Percentiles rank a stretch among this genome's conserved stretches.
phyloP scores from a whole-genome alignment of 805 yeast genomes.

The Lachancea thermotolerans region DNA sequence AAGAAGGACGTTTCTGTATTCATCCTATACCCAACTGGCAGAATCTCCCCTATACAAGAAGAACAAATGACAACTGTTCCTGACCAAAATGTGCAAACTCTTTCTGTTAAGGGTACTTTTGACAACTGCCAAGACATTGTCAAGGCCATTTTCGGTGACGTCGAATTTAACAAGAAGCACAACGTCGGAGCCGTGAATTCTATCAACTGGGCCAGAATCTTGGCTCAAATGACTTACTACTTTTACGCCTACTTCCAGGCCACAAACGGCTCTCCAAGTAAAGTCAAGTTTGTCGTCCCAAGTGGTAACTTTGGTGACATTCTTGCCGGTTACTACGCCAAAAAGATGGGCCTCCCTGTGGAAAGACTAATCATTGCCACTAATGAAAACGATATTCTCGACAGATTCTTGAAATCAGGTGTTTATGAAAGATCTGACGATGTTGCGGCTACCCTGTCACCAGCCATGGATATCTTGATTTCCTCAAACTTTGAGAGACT shows the following conservation, averaged over 20 bases:
- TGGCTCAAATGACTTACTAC: conserved; percentile 96
- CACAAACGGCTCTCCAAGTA: conserved; percentile 33
- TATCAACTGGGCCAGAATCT: conserved; percentile 97
- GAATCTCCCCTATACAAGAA: conserved; percentile 96
- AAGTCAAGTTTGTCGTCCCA: conserved; percentile 85
- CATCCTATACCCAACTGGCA: conserved; percentile 92
- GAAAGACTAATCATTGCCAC: conserved; percentile 88
- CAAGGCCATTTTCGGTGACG: conserved; percentile 86
- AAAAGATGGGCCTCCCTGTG: conserved; percentile 90
- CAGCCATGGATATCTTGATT: conserved; percentile 97
- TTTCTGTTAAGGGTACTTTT: conserved; percentile 92
- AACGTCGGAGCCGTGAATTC: conserved; percentile 98
- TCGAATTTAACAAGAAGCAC: conserved; percentile 77
- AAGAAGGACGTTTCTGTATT: conserved; percentile 97
- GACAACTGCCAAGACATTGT: conserved; percentile 98
- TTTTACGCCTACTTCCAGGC: conserved; percentile 84
- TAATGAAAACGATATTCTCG: conserved; percentile 88
- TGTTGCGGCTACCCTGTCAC: conserved; percentile 86
- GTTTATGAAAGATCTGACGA: conserved; percentile 67
- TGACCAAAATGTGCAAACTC: conserved; percentile 88
- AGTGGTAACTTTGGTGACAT: conserved; percentile 98
- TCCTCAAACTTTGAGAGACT: conserved; percentile 95
- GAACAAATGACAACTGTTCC: conserved; percentile 97
- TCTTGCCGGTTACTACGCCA: conserved; percentile 92
- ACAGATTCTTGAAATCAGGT: conserved; percentile 86